phyloP scores from a whole-genome alignment of 768 basidiomycete species.

The Lepiota venenata region DNA sequence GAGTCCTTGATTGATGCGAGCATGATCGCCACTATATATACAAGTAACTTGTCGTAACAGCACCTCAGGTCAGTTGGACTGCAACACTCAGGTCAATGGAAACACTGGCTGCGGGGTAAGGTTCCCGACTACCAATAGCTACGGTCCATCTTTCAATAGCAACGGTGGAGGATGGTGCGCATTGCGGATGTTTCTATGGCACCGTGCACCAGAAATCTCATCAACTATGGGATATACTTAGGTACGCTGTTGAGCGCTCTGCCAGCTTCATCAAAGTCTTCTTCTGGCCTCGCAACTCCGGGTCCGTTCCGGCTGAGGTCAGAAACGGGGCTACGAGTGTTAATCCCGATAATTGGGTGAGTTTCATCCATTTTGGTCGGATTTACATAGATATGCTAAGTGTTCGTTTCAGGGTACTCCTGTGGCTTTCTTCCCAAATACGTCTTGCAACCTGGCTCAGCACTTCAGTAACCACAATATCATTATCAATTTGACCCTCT shows the following conservation, averaged over 20 bases:
- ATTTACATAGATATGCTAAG: not conserved
- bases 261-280: slow-evolving; percentile 56
- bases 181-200: not conserved
- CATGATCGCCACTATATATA: not conserved
- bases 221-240: slow-evolving; percentile 16
- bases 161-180: slow-evolving; percentile 59
- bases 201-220: not conserved
- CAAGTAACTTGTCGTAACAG: slow-evolving; percentile 18
- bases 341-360: slow-evolving; percentile 54
- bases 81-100: slow-evolving; percentile 19
- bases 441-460: slow-evolving; percentile 51
- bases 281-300: slow-evolving; percentile 64
- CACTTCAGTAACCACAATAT: slow-evolving; percentile 58
- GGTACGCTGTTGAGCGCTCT: slow-evolving; percentile 65
- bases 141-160: slow-evolving; percentile 54
- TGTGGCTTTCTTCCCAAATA: slow-evolving; percentile 56
- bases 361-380: slow-evolving; percentile 5
- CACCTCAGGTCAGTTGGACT: slow-evolving; percentile 19
- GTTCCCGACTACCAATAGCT: slow-evolving; percentile 37
- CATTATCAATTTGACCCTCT: slow-evolving; percentile 55
- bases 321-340: slow-evolving; percentile 33
- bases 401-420: slow-evolving; percentile 44
- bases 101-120: slow-evolving; percentile 28
- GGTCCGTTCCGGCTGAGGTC: slow-evolving; percentile 46
- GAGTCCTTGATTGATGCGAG: slow-evolving; percentile 9